Conservation (phyloP, 805 yeast genomes). For the Tetrapisispora arboricola region DNA sequence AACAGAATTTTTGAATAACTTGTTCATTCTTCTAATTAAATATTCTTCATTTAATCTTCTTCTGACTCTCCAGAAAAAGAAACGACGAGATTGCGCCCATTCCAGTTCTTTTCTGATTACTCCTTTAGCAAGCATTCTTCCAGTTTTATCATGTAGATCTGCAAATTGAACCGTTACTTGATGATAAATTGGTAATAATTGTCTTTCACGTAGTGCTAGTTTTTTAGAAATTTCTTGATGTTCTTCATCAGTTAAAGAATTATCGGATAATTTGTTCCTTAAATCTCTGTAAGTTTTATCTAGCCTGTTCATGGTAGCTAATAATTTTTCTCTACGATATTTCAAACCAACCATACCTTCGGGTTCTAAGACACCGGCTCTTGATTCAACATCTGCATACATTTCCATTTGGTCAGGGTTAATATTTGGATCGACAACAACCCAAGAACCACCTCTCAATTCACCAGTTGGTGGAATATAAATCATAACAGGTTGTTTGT, state of each 20-base stretch:
- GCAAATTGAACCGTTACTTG: slow-evolving; percentile 95
- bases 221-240: slow-evolving; percentile 54
- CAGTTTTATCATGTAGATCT: slow-evolving; percentile 94
- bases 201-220: slow-evolving; percentile 68
- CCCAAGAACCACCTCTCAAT: slow-evolving; percentile 99
- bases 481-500: slow-evolving; percentile 92
- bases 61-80: slow-evolving; percentile 98
- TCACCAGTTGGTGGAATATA: slow-evolving; percentile 98
- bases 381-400: slow-evolving; percentile 92
- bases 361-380: slow-evolving; percentile 98
- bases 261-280: slow-evolving; percentile 47
- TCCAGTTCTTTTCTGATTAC: slow-evolving; percentile 75
- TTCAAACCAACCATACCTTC: slow-evolving; percentile 99
- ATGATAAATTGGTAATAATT: slow-evolving; percentile 74
- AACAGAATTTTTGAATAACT: slow-evolving; percentile 42
- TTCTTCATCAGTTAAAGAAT: slow-evolving; percentile 51
- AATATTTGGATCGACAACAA: slow-evolving; percentile 97
- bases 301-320: slow-evolving; percentile 84
- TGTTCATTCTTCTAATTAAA: slow-evolving; percentile 62
- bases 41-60: slow-evolving; percentile 92
- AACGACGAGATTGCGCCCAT: slow-evolving; percentile 84
- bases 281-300: slow-evolving; percentile 66
- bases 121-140: slow-evolving; percentile 94
- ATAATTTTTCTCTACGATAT: slow-evolving; percentile 85
- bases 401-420: slow-evolving; percentile 97